Evolutionary conservation across 768 basidiomycete genomes (phyloP).

Genomic region (Boletus sp.): DNA sequence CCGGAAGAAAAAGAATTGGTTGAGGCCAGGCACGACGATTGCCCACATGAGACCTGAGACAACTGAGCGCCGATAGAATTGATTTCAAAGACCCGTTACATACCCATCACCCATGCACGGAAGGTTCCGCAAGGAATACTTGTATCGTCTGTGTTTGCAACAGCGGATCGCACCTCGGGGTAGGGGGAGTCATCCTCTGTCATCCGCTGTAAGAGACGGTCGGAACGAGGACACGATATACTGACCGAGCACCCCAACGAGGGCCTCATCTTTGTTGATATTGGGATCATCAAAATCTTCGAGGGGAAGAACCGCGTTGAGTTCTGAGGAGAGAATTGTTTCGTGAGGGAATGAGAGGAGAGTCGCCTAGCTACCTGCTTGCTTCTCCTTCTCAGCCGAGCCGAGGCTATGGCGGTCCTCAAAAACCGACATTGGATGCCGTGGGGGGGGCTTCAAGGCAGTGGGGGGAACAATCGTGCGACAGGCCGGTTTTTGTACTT

Average conservation of each 20-base stretch:
- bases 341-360: neutral
- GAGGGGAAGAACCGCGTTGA: slow-evolving; percentile 3
- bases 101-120: slow-evolving; percentile 58
- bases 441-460: neutral
- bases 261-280: slow-evolving; percentile 27
- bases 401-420: slow-evolving; percentile 15
- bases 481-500: slow-evolving; percentile 12
- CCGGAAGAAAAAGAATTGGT: slow-evolving; percentile 75
- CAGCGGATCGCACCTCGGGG: slow-evolving; percentile 77
- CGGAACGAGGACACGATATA: neutral
- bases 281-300: slow-evolving; percentile 39
- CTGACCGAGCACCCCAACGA: slow-evolving; percentile 28
- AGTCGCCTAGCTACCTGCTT: slow-evolving; percentile 3
- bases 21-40: slow-evolving; percentile 65
- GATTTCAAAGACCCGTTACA: neutral
- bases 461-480: neutral
- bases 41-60: slow-evolving; percentile 45
- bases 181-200: slow-evolving; percentile 78
- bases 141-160: slow-evolving; percentile 69
- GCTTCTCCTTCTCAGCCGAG: slow-evolving; percentile 26
- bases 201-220: slow-evolving; percentile 13
- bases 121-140: slow-evolving; percentile 60
- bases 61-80: neutral
- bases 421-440: slow-evolving; percentile 18
- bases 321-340: neutral